Evolutionary conservation across 306 rosid genomes (phyloP).

Genomic region (Sicyos baderoa): DNA sequence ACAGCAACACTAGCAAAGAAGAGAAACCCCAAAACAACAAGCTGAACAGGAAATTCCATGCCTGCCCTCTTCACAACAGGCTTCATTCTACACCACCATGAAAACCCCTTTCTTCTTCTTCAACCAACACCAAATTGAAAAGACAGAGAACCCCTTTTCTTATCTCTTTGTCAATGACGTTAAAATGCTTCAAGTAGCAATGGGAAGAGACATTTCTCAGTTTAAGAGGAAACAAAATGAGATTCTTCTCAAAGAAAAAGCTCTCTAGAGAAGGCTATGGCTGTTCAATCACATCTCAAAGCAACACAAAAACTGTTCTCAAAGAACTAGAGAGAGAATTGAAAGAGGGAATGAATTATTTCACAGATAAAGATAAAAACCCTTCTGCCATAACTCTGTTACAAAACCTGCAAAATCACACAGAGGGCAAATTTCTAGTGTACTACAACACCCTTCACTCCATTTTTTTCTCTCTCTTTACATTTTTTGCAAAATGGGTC

Average conservation of each 20-base stretch:
- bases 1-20: conserved; percentile 33
- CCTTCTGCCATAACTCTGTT: conserved; percentile 21
- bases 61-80: conserved; percentile 8
- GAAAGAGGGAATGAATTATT: conserved; percentile 12
- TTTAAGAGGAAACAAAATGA: not conserved
- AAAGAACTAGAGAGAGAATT: conserved; percentile 11
- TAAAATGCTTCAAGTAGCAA: not conserved
- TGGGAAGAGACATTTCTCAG: not conserved
- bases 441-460: not conserved
- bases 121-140: not conserved
- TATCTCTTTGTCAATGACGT: not conserved
- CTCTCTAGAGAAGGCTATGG: not conserved
- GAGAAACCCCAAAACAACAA: conserved; percentile 44
- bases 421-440: not conserved
- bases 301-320: not conserved
- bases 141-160: conserved; percentile 4
- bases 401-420: conserved; percentile 16
- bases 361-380: conserved; percentile 20
- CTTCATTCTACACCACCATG: conserved; percentile 1
- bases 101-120: not conserved
- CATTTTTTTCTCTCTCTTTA: conserved; percentile 11
- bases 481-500: conserved; percentile 1
- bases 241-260: not conserved
- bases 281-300: conserved; percentile 21
- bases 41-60: conserved; percentile 48